Conservation (phyloP, 768 basidiomycete genomes). For the Auricularia sp. region DNA sequence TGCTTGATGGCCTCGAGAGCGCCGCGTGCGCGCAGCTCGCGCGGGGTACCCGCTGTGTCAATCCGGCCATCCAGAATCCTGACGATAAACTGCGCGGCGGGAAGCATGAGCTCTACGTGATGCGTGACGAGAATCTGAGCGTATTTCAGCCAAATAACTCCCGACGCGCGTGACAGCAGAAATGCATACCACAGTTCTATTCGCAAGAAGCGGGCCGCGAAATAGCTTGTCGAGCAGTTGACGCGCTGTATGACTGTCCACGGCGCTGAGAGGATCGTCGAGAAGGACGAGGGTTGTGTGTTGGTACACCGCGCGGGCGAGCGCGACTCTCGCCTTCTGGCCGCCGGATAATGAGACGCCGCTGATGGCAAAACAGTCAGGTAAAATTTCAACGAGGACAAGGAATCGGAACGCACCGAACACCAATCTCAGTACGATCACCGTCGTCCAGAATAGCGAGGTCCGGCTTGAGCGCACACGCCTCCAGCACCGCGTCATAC, state of each 20-base stretch:
- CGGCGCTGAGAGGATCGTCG: conserved; percentile 18
- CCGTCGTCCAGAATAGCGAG: conserved; percentile 36
- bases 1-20: conserved; percentile 23
- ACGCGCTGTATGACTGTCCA: conserved; percentile 12
- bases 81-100: conserved; percentile 23
- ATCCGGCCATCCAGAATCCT: conserved; percentile 27
- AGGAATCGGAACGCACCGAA: conserved; percentile 4
- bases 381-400: neutral
- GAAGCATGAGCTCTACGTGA: conserved; percentile 30
- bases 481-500: conserved; percentile 32
- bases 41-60: conserved; percentile 24
- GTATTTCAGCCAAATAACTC: neutral
- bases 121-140: conserved; percentile 23
- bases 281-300: conserved; percentile 16
- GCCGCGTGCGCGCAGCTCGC: conserved; percentile 21
- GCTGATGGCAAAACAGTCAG: conserved; percentile 2
- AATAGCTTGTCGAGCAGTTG: conserved; percentile 11
- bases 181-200: conserved; percentile 17
- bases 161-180: neutral
- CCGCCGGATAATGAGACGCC: conserved; percentile 20
- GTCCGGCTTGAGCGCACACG: conserved; percentile 39
- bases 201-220: conserved; percentile 14
- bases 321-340: conserved; percentile 19
- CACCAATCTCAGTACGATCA: conserved; percentile 24
- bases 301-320: conserved; percentile 22